Evolutionary conservation across 441 rosid genomes (phyloP).

Genomic region (Gossypium laxum): DNA sequence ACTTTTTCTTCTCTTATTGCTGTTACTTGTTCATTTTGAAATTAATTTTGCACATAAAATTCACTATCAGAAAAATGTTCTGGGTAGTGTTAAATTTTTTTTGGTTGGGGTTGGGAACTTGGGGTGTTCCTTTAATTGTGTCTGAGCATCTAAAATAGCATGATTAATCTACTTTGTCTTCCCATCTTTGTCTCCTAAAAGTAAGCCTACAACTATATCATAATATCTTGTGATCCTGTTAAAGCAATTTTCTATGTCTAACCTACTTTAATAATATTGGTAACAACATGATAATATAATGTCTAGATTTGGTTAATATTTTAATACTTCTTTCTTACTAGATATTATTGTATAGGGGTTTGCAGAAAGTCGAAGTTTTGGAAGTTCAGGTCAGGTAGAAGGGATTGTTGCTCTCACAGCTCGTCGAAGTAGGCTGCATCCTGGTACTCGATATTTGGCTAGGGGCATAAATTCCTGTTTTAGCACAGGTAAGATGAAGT

Average conservation of each 20-base stretch:
- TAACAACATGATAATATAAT: neutral
- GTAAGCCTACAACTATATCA: neutral
- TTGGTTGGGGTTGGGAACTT: neutral
- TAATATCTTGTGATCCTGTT: neutral
- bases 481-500: conserved; percentile 61
- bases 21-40: neutral
- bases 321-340: conserved; percentile 36
- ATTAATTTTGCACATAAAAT: neutral
- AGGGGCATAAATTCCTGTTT: conserved; percentile 91
- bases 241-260: neutral
- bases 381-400: conserved; percentile 88
- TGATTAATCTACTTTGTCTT: neutral
- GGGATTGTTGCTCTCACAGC: conserved; percentile 83
- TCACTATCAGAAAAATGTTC: neutral
- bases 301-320: conserved; percentile 12
- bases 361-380: conserved; percentile 91
- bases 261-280: neutral
- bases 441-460: conserved; percentile 97
- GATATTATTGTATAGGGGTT: conserved; percentile 80
- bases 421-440: conserved; percentile 92
- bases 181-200: neutral
- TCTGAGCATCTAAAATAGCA: neutral
- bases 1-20: neutral
- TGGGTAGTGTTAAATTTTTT: neutral
- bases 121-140: neutral